Percentiles rank a stretch among this genome's conserved stretches.
Evolutionary conservation across 352 stramenopile genomes (phyloP).

Genomic region (Phytophthora citrophthora): DNA sequence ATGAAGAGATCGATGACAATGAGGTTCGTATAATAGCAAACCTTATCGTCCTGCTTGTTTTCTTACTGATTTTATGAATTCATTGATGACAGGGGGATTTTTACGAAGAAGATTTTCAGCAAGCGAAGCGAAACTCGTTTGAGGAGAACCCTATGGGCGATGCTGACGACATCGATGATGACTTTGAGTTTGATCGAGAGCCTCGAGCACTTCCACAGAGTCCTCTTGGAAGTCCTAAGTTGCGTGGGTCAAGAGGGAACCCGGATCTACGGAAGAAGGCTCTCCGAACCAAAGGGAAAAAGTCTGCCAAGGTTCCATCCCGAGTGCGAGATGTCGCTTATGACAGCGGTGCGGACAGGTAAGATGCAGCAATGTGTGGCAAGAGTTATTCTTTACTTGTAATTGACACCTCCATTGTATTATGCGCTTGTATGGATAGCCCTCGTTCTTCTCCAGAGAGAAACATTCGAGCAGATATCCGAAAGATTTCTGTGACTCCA

Average conservation of each 20-base stretch:
- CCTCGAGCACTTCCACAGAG: conserved; percentile 50
- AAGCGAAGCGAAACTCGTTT: conserved; percentile 75
- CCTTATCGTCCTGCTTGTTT: neutral
- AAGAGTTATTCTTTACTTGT: conserved; percentile 5
- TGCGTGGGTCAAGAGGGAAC: conserved; percentile 36
- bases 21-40: conserved; percentile 48
- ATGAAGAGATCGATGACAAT: conserved; percentile 88
- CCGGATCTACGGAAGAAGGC: conserved; percentile 56
- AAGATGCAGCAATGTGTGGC: conserved; percentile 7
- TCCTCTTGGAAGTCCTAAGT: conserved; percentile 64
- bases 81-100: conserved; percentile 57
- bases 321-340: conserved; percentile 68
- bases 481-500: conserved; percentile 47
- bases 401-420: neutral
- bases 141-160: conserved; percentile 81
- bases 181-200: conserved; percentile 91
- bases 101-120: conserved; percentile 79
- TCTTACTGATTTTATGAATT: conserved; percentile 6
- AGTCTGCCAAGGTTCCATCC: conserved; percentile 52
- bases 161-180: conserved; percentile 83
- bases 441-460: conserved; percentile 82
- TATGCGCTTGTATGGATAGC: conserved; percentile 43
- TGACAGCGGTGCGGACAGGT: conserved; percentile 86
- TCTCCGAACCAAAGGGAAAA: conserved; percentile 59
- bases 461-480: conserved; percentile 52